These are phyloP conservation scores for Suillus paluster DNA, from an alignment of 768 basidiomycete species.

Conservation along the genomic window DNA sequence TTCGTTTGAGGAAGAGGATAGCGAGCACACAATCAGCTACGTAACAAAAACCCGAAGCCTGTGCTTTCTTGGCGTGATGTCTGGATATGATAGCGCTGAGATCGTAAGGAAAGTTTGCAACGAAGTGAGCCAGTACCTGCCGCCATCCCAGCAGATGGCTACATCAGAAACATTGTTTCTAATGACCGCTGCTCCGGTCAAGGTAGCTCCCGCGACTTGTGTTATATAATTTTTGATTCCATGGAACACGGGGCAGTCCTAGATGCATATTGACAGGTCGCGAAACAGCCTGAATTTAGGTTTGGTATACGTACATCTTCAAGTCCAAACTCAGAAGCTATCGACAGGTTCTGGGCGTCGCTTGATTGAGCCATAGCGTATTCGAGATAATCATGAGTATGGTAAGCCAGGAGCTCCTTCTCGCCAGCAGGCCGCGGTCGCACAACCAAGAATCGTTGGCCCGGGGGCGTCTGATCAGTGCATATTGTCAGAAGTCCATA, in stretches of 20 bases:
- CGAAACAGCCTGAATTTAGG: not conserved
- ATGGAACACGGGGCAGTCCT: constrained; percentile 86
- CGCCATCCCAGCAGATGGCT: constrained; percentile 91
- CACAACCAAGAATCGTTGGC: constrained; percentile 48
- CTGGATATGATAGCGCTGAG: constrained; percentile 37
- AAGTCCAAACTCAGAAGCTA: constrained; percentile 53
- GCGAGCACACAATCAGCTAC: constrained; percentile 88
- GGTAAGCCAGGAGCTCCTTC: constrained; percentile 67
- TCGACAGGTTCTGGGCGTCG: constrained; percentile 27
- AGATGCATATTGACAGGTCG: constrained; percentile 9
- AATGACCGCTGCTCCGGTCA: constrained; percentile 72
- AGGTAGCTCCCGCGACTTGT: constrained; percentile 75
- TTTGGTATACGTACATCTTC: constrained; percentile 51
- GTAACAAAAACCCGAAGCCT: constrained; percentile 92
- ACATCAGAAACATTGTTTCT: constrained; percentile 54
- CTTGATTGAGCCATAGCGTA: constrained; percentile 46
- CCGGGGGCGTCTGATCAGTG: constrained; percentile 22
- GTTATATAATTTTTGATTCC: constrained; percentile 71
- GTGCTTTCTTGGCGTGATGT: constrained; percentile 82
- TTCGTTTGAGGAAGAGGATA: constrained; percentile 68
- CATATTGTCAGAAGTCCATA: constrained; percentile 50
- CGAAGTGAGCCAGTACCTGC: constrained; percentile 51
- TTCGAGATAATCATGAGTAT: constrained; percentile 73
- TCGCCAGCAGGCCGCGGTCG: constrained; percentile 57
- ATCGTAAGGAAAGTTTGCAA: not conserved